phyloP scores from a whole-genome alignment of 78 protist genomes.

The Tieghemostelium lacteum region DNA sequence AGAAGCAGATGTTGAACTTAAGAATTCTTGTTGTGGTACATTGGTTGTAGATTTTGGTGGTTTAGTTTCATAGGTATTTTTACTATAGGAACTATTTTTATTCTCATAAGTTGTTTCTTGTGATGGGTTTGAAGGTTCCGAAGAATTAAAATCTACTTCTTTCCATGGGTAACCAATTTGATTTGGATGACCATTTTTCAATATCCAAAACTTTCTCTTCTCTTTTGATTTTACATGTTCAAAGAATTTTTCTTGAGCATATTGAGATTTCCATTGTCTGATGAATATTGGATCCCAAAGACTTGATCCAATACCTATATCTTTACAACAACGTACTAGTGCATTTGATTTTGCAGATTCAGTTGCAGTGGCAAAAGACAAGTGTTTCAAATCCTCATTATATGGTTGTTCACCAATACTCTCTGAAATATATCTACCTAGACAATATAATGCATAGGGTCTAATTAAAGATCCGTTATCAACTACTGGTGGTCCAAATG shows the following conservation, averaged over 20 bases:
- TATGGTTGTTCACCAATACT: conserved; percentile 77
- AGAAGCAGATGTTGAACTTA: background rate
- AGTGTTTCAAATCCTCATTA: background rate
- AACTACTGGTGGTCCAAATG: conserved; percentile 65
- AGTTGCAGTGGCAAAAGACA: conserved; percentile 70
- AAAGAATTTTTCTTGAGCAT: conserved; percentile 52
- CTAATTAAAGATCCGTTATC: conserved; percentile 30
- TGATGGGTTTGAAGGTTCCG: background rate
- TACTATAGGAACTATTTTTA: too few relatives aligned
- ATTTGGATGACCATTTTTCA: conserved; percentile 3
- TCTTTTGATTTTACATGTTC: conserved; percentile 75
- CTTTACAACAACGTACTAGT: conserved; percentile 83
- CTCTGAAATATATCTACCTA: conserved; percentile 80
- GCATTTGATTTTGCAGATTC: conserved; percentile 87
- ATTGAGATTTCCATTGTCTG: conserved; percentile 59
- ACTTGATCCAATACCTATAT: conserved; percentile 81
- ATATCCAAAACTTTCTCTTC: conserved; percentile 37
- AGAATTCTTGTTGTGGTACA: conserved; percentile 2
- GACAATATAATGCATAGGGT: conserved; percentile 80
- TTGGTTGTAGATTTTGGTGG: conserved; percentile 5
- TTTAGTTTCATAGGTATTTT: background rate
- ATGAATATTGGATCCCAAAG: conserved; percentile 85
- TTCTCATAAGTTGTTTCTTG: conserved; percentile 10
- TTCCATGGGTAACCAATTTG: conserved; percentile 70
- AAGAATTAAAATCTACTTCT: conserved; percentile 1